Base-by-base conservation (phyloP, 768 basidiomycete species). In the Lentinula lateritia region DNA sequence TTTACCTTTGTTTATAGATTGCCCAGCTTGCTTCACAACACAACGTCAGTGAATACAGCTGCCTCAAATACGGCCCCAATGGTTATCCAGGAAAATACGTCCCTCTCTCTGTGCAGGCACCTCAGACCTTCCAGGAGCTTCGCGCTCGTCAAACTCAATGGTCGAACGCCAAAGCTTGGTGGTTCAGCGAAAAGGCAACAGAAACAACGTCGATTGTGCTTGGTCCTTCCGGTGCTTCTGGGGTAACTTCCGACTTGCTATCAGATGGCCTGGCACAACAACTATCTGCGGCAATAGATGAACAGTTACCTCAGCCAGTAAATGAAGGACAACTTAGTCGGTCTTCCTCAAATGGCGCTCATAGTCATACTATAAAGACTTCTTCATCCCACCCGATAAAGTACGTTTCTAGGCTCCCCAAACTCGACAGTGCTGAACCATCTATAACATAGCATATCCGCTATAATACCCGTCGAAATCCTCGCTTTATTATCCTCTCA, bases 341-440 rank as follows among this genome's bases (percentile, higher is more conserved):
- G 18, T 41, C 38, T 13, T 13, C 20, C 23, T 56, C 55, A 15
- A 42, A 42, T 28, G 55, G 39, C 23, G 38, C 67, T 36, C 60
- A 48, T 23, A 61, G 56, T 36, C 60, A 63, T 50, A 18, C 66
- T 56, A 62, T 87, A 61, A 93, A 91, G 68, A 93, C 91, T 0
- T 92, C 90, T 2, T 78, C 82, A 23, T 83, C 88, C 0, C 92
- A 93, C 72, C 92, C 93, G 6, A 90, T 95, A 69, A 92, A 93
- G 90, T 91, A 63, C 56, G 75, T 28, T 50, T 64, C 32, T 58
- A 35, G 15, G 36, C 56, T 36, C 20, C 12, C 4, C 36, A 61
- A 32, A 60, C 20, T 10, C 6, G 18, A 20, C 58, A 36, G 58
- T 16, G 28, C 46, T 45, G 52, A 36, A 32, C 34, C 48, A 20